Conservation (phyloP, 495 filamentous ascomycete genomes). For the Bryoglossum gracile region DNA sequence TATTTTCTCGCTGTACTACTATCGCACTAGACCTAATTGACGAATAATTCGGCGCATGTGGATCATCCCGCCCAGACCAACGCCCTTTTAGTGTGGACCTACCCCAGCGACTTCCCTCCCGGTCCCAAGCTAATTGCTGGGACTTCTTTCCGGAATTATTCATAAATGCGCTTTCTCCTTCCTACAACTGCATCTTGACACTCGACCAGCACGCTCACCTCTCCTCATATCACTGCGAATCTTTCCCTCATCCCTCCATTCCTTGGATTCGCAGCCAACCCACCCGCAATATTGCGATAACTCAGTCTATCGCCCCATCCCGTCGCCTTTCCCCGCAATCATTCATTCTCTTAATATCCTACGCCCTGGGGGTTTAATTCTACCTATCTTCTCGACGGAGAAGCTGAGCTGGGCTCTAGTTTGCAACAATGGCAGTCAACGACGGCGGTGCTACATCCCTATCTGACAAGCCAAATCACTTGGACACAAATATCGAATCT, state of each 20-base stretch:
- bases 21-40: too few species aligned
- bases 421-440: constrained; percentile 41
- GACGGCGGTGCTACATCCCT: constrained; percentile 21
- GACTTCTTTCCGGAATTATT: too few species aligned
- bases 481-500: constrained; percentile 48
- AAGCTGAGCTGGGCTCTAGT: constrained; percentile 15
- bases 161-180: too few species aligned
- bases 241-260: background rate
- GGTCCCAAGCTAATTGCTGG: too few species aligned
- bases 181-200: background rate
- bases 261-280: too few species aligned
- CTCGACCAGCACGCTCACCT: background rate
- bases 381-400: constrained; percentile 2
- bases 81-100: too few species aligned
- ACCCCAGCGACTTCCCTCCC: too few species aligned
- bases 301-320: too few species aligned
- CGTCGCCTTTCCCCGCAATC: background rate
- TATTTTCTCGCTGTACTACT: too few species aligned
- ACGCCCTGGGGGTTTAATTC: background rate
- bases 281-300: too few species aligned
- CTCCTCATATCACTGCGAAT: background rate
- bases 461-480: constrained; percentile 18
- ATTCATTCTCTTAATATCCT: background rate
- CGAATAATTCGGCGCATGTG: too few species aligned
- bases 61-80: too few species aligned